A percentile compares a stretch with the other conserved stretches of the same genome.
Evolutionary conservation across 192 early-diverging fungal genomes (phyloP).

Genomic region (Helicostylum pulchrum): DNA sequence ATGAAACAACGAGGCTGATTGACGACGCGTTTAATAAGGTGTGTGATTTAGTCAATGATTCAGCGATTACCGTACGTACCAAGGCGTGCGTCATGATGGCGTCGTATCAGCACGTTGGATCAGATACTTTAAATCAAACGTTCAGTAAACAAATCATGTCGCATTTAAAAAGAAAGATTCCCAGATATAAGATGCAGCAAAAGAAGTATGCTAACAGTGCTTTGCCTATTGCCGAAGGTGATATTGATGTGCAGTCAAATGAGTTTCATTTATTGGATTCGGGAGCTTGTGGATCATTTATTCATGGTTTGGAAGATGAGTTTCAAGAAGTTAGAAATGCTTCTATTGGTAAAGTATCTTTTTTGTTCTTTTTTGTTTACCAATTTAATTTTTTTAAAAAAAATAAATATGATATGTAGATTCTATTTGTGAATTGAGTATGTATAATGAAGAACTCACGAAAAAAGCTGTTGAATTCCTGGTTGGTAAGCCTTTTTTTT

Average conservation of each 20-base stretch:
- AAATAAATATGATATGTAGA: slow-evolving; percentile 40
- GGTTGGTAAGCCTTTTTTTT: slow-evolving; percentile 48
- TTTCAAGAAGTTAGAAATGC: slow-evolving; percentile 84
- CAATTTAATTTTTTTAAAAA: too few species aligned
- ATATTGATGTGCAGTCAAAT: slow-evolving; percentile 64
- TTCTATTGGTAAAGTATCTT: slow-evolving; percentile 62
- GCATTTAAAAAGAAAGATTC: slow-evolving; percentile 45
- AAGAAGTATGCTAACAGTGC: slow-evolving; percentile 12
- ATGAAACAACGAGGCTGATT: slow-evolving; percentile 30
- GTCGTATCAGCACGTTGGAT: slow-evolving; percentile 59
- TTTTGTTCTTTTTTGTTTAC: neutral
- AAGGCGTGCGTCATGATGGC: slow-evolving; percentile 72
- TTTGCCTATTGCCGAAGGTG: slow-evolving; percentile 50
- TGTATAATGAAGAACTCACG: slow-evolving; percentile 68
- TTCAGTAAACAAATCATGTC: slow-evolving; percentile 82
- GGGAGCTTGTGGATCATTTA: slow-evolving; percentile 88
- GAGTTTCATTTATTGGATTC: slow-evolving; percentile 73
- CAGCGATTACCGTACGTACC: slow-evolving; percentile 63
- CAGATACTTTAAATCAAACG: slow-evolving; percentile 60
- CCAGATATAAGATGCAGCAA: slow-evolving; percentile 22
- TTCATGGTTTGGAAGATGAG: slow-evolving; percentile 96
- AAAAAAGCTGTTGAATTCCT: slow-evolving; percentile 75
- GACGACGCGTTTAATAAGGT: slow-evolving; percentile 77
- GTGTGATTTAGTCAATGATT: slow-evolving; percentile 83
- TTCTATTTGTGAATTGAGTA: slow-evolving; percentile 75